Evolutionary conservation across 2,329 filamentous ascomycete genomes (phyloP).

Genomic region (Penicillium sp.): DNA sequence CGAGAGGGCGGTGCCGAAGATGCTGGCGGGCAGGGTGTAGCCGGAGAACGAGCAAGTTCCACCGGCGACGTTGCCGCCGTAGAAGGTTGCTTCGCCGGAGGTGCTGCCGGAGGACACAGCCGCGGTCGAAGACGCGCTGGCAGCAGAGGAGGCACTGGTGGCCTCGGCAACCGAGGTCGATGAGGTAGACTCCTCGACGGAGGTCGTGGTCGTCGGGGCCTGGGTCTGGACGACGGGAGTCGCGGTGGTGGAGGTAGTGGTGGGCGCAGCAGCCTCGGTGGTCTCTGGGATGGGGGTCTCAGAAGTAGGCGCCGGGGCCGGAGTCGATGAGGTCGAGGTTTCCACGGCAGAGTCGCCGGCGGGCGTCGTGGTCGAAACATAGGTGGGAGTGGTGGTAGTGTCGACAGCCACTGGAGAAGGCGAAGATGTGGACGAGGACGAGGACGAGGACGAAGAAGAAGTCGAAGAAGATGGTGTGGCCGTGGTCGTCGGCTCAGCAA

Average conservation of each 20-base stretch:
- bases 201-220: slow-evolving; percentile 2
- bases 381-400: no score
- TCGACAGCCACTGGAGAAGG: no score
- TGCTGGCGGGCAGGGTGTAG: slow-evolving; percentile 58
- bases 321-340: slow-evolving; percentile 1
- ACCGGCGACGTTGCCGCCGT: slow-evolving; percentile 56
- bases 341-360: no score
- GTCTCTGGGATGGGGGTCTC: slow-evolving; percentile 3
- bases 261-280: slow-evolving; percentile 2
- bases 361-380: no score
- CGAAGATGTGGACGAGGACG: background rate
- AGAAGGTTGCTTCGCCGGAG: slow-evolving; percentile 51
- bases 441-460: slow-evolving; percentile 2
- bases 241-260: slow-evolving; percentile 4
- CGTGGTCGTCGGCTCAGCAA: slow-evolving; percentile 2
- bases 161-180: slow-evolving; percentile 3
- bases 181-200: slow-evolving; percentile 1
- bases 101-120: slow-evolving; percentile 17
- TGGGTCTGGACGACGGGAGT: background rate
- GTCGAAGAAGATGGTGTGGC: background rate
- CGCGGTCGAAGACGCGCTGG: background rate
- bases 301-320: background rate
- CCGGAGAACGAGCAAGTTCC: slow-evolving; percentile 63
- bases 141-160: slow-evolving; percentile 9
- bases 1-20: slow-evolving; percentile 61